phyloP scores from a whole-genome alignment of 495 filamentous ascomycete genomes.

The Cetradonia linearis region DNA sequence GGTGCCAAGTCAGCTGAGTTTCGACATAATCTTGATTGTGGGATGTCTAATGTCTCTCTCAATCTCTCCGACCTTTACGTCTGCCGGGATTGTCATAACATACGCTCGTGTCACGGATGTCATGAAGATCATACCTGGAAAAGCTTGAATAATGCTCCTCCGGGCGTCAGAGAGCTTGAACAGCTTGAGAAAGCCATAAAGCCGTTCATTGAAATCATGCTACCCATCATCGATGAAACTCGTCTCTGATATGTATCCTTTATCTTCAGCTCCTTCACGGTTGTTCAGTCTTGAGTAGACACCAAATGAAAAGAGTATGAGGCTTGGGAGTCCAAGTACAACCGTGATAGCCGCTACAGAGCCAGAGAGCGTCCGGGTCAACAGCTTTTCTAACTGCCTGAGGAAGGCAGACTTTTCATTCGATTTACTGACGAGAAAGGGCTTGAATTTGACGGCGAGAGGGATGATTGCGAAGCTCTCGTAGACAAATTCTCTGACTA shows the following conservation, averaged over 20 bases:
- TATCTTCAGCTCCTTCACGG: background rate
- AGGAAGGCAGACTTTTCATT: background rate
- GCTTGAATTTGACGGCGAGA: background rate
- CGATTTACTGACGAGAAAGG: background rate
- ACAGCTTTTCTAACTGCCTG: slow-evolving; percentile 3
- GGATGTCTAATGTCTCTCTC: background rate
- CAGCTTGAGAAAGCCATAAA: background rate
- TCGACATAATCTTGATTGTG: slow-evolving; percentile 3
- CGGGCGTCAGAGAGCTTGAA: background rate
- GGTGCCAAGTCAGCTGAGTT: background rate
- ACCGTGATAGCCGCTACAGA: background rate
- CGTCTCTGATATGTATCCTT: background rate
- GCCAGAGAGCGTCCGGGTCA: slow-evolving; percentile 3
- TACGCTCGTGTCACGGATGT: background rate
- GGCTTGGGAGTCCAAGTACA: slow-evolving; percentile 1
- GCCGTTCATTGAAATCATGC: background rate
- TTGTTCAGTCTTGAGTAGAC: background rate
- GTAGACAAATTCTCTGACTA: background rate
- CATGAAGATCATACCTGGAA: background rate
- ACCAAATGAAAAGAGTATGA: slow-evolving; percentile 6
- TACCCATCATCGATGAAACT: background rate
- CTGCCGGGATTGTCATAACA: background rate
- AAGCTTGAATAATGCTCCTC: background rate
- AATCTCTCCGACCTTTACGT: slow-evolving; percentile 2
- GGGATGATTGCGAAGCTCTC: background rate